Percentiles rank a stretch among this genome's conserved stretches.
Conservation (phyloP, 495 filamentous ascomycete genomes). For the Cercophora scortea region DNA sequence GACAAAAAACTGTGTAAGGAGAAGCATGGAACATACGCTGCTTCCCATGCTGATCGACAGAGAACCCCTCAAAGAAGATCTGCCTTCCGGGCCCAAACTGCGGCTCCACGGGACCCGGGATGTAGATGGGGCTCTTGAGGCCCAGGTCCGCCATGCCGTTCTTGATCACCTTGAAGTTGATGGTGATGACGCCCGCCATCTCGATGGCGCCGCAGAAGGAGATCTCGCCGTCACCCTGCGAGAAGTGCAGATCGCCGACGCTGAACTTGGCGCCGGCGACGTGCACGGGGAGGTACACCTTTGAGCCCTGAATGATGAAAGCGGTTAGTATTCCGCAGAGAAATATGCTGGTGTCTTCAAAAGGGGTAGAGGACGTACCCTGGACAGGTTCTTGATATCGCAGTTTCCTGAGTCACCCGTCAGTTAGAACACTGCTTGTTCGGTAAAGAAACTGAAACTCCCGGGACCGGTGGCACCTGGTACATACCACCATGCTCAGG, state of each 20-base stretch:
- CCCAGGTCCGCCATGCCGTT: slow-evolving; percentile 67
- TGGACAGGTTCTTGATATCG: slow-evolving; percentile 78
- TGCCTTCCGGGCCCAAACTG: slow-evolving; percentile 80
- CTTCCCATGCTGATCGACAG: slow-evolving; percentile 82
- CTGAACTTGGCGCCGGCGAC: slow-evolving; percentile 86
- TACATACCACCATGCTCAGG: slow-evolving; percentile 50
- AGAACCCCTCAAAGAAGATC: slow-evolving; percentile 92
- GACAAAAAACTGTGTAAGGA: too few relatives aligned
- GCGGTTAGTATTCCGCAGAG: not conserved
- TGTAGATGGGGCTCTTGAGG: slow-evolving; percentile 82
- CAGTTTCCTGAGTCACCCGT: slow-evolving; percentile 52
- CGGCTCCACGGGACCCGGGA: slow-evolving; percentile 87
- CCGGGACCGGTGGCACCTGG: too few relatives aligned
- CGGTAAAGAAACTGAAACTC: too few relatives aligned
- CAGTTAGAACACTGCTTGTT: too few relatives aligned
- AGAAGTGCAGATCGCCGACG: slow-evolving; percentile 89
- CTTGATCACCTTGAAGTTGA: slow-evolving; percentile 87
- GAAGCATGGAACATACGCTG: slow-evolving; percentile 56
- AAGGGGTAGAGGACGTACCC: slow-evolving; percentile 2
- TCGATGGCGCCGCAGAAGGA: slow-evolving; percentile 96
- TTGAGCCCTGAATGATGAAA: slow-evolving; percentile 62
- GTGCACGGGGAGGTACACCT: slow-evolving; percentile 80
- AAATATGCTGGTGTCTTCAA: not conserved
- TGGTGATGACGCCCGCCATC: slow-evolving; percentile 88
- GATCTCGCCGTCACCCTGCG: slow-evolving; percentile 88